Evolutionary conservation across 169 alveolate genomes (phyloP), one percentile per base, ranked within the genome.

Genomic region (Babesia ovata): DNA sequence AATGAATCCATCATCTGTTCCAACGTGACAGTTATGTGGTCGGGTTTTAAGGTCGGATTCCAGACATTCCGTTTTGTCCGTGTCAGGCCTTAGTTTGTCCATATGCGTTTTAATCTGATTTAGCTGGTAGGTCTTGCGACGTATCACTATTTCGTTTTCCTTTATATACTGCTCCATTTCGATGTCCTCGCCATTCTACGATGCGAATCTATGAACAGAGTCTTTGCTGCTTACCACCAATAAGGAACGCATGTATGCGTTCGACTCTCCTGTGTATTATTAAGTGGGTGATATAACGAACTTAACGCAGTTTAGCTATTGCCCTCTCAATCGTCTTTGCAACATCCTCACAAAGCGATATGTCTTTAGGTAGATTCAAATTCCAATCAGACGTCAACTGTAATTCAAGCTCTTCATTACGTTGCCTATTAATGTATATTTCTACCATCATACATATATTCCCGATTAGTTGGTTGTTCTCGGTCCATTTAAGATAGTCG

Each of bases 111-210:
- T 57, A 4, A 82, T 70, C 50, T 71, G 85, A 3, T 82, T 36
- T 8, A 73, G 52, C 57, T 73, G 89, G 75, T 72, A 44, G 13
- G 11, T 49, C 81, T 82, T 82, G 7, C 85, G 56, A 2, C 85
- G 72, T 56, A 82, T 53, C 16, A 82, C 79, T 7, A 82, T 50
- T 29, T 82, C 75, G 58, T 82, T 82, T 70, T 82, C 89, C 26
- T 73, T 76, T 4, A 82, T 53, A 24, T 62, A 74, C 29, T 71
- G 39, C n/a, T 44, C 29, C 16, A 82, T 63, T 46, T 52, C 84
- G 1, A 28, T 52, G 54, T 82, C 89, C 19, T 48, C 46, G 52
- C 29, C 28, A 24, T n/a, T 69, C 85, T 82, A 58, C 22, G 50
- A 14, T n/a, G 4, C 42, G 13, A 17, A 22, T 10, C 29, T 19